Evolutionary conservation across 1,284 basidiomycete species (phyloP), one percentile per base, ranked within the genome.

Genomic region (Polyporus tsugae): DNA sequence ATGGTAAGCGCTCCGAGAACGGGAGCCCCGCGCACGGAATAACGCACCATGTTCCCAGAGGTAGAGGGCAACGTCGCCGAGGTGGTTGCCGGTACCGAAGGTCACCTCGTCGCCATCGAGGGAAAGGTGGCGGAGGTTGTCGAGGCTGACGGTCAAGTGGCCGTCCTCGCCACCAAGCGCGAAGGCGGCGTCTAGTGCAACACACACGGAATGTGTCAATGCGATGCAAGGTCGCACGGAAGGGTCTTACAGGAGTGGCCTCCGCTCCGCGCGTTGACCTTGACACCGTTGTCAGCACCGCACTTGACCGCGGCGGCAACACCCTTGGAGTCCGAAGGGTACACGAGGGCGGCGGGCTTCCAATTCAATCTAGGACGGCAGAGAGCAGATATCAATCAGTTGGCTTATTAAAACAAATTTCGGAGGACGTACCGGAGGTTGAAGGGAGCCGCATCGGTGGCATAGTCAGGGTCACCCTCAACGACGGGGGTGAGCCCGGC

Each of bases 1-100:
- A 5, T 0, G 38, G 38, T 36, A 33, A 6, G 25, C 62, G 49
- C 36, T 41, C 25, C 35, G 61, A 17, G 25, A 10, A 25, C 25
- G 15, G 35, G 13, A 22, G 39, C 2, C n/a, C n/a, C 10, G 36
- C 2, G 7, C 35, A 44, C 15, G 46, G 49, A 29, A 2, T 4
- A 46, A 64, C 66, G 17, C 57, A 67, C 66, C 66, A 10, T 63
- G 64, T 38, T 67, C 61, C 66, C 66, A 67, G 22, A 67, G 66
- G 58, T 60, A 67, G 39, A 67, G 66, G n/a, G 66, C 66, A 15
- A 67, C 58, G 35, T 67, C 66, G 22, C 66, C 66, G 35, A 67
- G 62, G 22, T 52, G 57, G 59, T 67, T 67, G 13, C 66, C 66
- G 1, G 66, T 42, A 7, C 66, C 66, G 41, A 67, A 63, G 4